Percentiles rank a stretch among this genome's conserved stretches.
These are phyloP conservation scores for Xylaria polymorpha DNA, from an alignment of 2,329 filamentous ascomycete genomes.

Conservation along the genomic window DNA sequence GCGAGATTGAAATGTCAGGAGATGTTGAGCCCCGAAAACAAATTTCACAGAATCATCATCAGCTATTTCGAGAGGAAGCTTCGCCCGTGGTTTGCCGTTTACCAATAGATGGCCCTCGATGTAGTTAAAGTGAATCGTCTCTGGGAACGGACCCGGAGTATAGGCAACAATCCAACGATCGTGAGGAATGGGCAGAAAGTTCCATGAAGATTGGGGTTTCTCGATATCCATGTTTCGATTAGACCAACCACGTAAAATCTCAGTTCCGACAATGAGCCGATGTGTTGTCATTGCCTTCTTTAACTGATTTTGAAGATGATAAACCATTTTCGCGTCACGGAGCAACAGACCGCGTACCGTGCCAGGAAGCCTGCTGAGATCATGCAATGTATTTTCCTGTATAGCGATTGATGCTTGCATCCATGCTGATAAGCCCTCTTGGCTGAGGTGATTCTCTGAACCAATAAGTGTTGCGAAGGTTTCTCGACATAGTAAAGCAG, in stretches of 20 bases:
- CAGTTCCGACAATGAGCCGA: slow-evolving; percentile 37
- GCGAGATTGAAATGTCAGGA: slow-evolving; percentile 64
- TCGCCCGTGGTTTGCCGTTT: slow-evolving; percentile 52
- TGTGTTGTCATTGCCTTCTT: slow-evolving; percentile 49
- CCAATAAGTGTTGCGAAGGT: slow-evolving; percentile 39
- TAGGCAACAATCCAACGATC: slow-evolving; percentile 42
- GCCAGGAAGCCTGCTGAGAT: slow-evolving; percentile 52
- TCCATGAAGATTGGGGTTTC: slow-evolving; percentile 50
- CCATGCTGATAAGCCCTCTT: slow-evolving; percentile 41
- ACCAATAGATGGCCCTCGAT: slow-evolving; percentile 53
- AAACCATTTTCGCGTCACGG: slow-evolving; percentile 59
- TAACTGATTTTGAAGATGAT: slow-evolving; percentile 53
- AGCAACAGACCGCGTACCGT: slow-evolving; percentile 55
- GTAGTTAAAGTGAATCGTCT: slow-evolving; percentile 52
- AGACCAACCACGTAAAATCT: slow-evolving; percentile 58
- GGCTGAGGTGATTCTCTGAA: slow-evolving; percentile 26
- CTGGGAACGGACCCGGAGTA: slow-evolving; percentile 25
- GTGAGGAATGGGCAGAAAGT: slow-evolving; percentile 42
- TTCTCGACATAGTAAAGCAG: slow-evolving; percentile 64
- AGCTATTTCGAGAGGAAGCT: slow-evolving; percentile 64
- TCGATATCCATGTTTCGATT: slow-evolving; percentile 33
- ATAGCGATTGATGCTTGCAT: slow-evolving; percentile 50
- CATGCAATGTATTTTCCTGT: slow-evolving; percentile 58
- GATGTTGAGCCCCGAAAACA: slow-evolving; percentile 49
- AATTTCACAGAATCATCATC: slow-evolving; percentile 62